Base-by-base conservation (phyloP, 1,139 yeast species). In the Blastobotrys niveus region DNA sequence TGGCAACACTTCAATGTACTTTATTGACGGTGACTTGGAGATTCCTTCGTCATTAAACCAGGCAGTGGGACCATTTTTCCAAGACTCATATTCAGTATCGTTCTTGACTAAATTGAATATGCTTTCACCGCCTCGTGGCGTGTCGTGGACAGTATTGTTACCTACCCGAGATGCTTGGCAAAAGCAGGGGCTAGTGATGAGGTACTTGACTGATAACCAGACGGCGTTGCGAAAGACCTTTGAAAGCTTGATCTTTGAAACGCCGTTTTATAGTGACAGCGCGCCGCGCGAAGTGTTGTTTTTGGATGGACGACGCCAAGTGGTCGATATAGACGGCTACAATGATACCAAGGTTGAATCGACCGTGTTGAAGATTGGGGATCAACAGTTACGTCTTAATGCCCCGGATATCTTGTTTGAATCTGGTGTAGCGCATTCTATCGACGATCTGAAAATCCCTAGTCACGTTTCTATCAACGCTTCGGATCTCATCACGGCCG, bases 141-240 rank as follows among this genome's bases (percentile, higher is more conserved):
- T 65, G 17, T 94, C 95, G 0, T 86, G 85, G 66, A 78, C 96
- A 0, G 66, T 82, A 0, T 77, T 91, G 43, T 65, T 89, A 33
- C 98, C 97, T 0, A 81, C 91, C 49, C 80, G 85, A 21, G 65
- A 70, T 22, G 77, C 93, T 0, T 89, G 96, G 96, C 72, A 73
- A 17, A 62, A 67, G 3, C 68, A 82, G 27, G 88, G 82, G 1
- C 66, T 91, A 34, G 74, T 80, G 1, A 67, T 77, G 39, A 74
- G 74, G 36, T 83, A 81, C 58, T 62, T 91, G 34, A 72, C 76
- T 48, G 49, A 64, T 1, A 76, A 86, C 49, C 70, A 70, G 0
- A 62, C 75, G 1, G 71, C 77, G 0, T 66, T 87, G 53, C 65
- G 72, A 27, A 51, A 61, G 1, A 63, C 85, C 0, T 65, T 88